phyloP scores from a whole-genome alignment of 176 grass and related monocot genomes.

The Aegilops speltoides region DNA sequence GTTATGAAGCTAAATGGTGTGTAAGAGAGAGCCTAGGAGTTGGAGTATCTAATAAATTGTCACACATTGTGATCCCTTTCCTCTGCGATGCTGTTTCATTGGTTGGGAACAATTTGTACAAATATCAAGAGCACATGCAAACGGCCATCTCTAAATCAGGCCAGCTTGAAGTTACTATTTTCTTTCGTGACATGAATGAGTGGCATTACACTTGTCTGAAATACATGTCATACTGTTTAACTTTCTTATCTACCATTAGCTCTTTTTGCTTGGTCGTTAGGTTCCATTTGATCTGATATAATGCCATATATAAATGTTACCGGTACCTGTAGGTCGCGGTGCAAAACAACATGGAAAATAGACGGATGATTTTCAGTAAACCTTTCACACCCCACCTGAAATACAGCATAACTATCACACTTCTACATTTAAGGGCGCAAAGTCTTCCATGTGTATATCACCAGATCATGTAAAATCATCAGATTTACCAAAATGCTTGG shows the following conservation, averaged over 20 bases:
- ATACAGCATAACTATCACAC: background rate
- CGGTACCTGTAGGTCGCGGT: background rate
- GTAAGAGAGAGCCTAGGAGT: conserved; percentile 33
- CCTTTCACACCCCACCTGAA: background rate
- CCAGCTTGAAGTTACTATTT: conserved; percentile 57
- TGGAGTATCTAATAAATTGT: conserved; percentile 50
- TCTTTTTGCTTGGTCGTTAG: conserved; percentile 3
- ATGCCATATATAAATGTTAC: background rate
- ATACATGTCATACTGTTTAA: conserved; percentile 1
- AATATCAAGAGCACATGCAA: conserved; percentile 69
- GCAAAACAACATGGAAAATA: conserved; percentile 14
- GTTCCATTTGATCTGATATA: conserved; percentile 4
- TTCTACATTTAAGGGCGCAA: background rate
- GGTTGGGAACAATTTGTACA: conserved; percentile 90
- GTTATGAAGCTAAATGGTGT: conserved; percentile 35
- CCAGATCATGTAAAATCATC: conserved; percentile 18
- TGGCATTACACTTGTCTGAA: background rate
- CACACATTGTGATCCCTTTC: conserved; percentile 76
- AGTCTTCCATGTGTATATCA: background rate
- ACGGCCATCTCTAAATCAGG: conserved; percentile 56
- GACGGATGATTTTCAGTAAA: background rate
- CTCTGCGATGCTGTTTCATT: conserved; percentile 86
- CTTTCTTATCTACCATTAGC: background rate
- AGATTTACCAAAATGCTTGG: background rate
- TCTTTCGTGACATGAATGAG: conserved; percentile 5